phyloP scores from a whole-genome alignment of 2,329 filamentous ascomycete species.

The Calonectria henricotiae region DNA sequence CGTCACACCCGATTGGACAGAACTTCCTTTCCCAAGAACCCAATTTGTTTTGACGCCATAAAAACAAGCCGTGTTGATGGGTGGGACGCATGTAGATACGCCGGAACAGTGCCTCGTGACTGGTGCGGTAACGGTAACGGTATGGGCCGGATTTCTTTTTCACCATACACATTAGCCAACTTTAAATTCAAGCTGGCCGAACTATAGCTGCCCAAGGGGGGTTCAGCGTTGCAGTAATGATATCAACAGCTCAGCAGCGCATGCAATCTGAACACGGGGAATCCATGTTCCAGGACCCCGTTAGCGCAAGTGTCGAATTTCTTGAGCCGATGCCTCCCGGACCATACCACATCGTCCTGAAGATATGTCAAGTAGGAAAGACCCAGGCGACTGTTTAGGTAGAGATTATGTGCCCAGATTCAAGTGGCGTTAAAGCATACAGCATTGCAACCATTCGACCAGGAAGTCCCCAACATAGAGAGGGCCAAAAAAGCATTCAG shows the following conservation, averaged over 20 bases:
- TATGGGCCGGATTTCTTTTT: neutral
- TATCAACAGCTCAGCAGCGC: neutral
- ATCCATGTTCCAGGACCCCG: neutral
- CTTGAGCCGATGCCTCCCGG: conserved; percentile 16
- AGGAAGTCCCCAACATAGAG: neutral
- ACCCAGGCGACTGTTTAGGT: neutral
- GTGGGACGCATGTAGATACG: neutral
- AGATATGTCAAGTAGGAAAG: neutral
- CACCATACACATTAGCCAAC: neutral
- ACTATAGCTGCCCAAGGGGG: conserved; percentile 1
- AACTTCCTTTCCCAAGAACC: conserved; percentile 4
- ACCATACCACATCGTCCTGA: neutral
- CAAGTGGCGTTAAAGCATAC: neutral
- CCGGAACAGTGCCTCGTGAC: neutral
- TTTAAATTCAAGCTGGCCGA: neutral
- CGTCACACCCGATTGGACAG: conserved; percentile 8
- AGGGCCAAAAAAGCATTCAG: conserved; percentile 16
- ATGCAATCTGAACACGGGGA: neutral
- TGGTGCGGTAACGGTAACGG: conserved; percentile 16
- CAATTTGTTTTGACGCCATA: neutral
- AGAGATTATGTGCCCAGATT: neutral
- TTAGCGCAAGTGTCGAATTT: conserved; percentile 13
- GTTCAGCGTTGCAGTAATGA: neutral
- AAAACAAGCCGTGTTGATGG: conserved; percentile 3
- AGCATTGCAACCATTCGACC: conserved; percentile 2